Evolutionary conservation across 2,329 filamentous ascomycete genomes (phyloP), one percentile per base, ranked within the genome.

Genomic region (Monosporascus cannonballus): DNA sequence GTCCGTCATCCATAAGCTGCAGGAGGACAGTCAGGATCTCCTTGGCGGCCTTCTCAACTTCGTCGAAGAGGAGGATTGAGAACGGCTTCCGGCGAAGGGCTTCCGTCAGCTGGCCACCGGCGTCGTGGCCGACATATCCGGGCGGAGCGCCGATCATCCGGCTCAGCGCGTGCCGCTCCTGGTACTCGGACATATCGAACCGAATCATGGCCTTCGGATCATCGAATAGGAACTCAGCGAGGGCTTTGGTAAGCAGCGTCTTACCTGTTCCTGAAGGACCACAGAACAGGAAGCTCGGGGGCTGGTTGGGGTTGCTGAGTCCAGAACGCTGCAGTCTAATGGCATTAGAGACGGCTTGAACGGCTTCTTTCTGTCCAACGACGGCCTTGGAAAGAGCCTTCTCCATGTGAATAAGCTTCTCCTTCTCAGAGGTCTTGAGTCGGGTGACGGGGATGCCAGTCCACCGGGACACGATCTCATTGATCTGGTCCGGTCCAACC

Each of bases 101-200:
- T 74, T 99, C 94, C 0, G 94, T 99, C 51, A 99, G 83, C 70
- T 99, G 94, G 50, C 94, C 94, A 62, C 94, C 94, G 34, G 94
- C 85, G 66, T 99, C 94, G 68, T 99, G 93, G 17, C 94, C 94
- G 54, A 99, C 92, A 61, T 99, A 99, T 58, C 94, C 94, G 4
- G 94, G 94, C 20, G 94, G 94, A 20, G 94, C 92, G 68, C 94
- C 94, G 62, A 99, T 99, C 90, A 99, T 96, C 55, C 94, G 85
- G 69, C 90, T 96, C 15, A 99, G 82, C 1, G 93, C 88, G 70
- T 99, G 94, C 5, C 93, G 87, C 73, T 99, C 94, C 72, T 99
- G 95, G 71, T 99, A 99, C 72, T 99, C 94, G 5, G 93, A 97
- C 94, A 99, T 99, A 69, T 99, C 94, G 75, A 99, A 96, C 39